Evolutionary conservation across 768 basidiomycete species (phyloP), one percentile per base, ranked within the genome.

Genomic region (Trametes gibbosa): DNA sequence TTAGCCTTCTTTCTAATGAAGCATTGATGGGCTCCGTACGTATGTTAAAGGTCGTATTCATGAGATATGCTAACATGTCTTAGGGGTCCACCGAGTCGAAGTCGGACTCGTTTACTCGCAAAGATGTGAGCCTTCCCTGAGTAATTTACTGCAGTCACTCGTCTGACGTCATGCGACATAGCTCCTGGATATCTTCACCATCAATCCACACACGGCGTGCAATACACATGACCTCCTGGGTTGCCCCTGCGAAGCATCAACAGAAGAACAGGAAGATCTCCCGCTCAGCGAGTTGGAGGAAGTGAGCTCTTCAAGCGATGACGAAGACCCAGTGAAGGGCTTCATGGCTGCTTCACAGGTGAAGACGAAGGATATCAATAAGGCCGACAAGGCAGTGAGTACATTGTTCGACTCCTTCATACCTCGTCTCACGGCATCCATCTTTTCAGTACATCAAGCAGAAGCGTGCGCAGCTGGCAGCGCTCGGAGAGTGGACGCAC

Each of bases 211-310:
- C 54, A 95, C 93, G 0, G 74, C 79, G 8, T 95, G 92, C 75
- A 89, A 95, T 61, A 98, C 95, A 1, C 96, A 98, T 66, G 96
- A 98, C 63, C 79, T 98, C 17, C 78, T 98, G 14, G 87, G 84
- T 59, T 98, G 95, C 68, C 76, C 76, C 12, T 96, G 92, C 63
- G 81, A 80, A 45, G 52, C 55, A 2, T 59, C 61, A 9, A 48
- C 4, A 19, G 24, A 39, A 21, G 58, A 45, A 12, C 21, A 35
- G 3, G 48, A 39, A 8, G 16, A 46, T 6, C 34, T 39, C 13
- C 48, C 35, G 3, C 13, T 40, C 19, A 24, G 40, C 12, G 53
- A 53, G 23, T 49, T 50, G 0, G 68, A 70, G 24, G 65, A 56
- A 29, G 71, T 75, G 3, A 67, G 70, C n/a, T 65, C 56, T 29